Conservation (phyloP, 116 monocot species). For the Zostera marina region DNA sequence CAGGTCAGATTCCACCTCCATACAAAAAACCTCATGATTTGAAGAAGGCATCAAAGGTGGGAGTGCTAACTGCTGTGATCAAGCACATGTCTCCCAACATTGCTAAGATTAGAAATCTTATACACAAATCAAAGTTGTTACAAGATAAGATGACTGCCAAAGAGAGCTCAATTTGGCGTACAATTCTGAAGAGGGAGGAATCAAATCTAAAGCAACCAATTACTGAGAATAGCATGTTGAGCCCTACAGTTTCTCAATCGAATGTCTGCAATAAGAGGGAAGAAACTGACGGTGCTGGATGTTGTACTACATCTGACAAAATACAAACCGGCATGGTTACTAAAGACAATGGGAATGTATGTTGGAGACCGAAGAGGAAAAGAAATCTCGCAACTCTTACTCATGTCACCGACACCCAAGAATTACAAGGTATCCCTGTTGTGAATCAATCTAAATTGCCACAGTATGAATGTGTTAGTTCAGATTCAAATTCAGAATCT, state of each 20-base stretch:
- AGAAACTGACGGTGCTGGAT: slow-evolving; percentile 11
- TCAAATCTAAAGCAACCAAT: slow-evolving; percentile 4
- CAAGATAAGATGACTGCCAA: slow-evolving; percentile 84
- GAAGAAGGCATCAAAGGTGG: slow-evolving; percentile 75
- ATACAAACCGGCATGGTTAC: slow-evolving; percentile 5
- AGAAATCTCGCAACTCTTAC: slow-evolving; percentile 17
- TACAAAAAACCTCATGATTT: slow-evolving; percentile 78
- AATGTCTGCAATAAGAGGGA: slow-evolving; percentile 20
- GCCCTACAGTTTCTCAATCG: slow-evolving; percentile 26
- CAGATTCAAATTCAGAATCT: slow-evolving; percentile 4
- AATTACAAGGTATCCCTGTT: slow-evolving; percentile 10
- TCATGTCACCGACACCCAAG: background rate
- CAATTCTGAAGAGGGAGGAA: slow-evolving; percentile 49
- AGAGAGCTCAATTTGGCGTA: slow-evolving; percentile 68
- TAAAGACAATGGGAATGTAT: slow-evolving; percentile 9
- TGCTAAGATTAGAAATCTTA: slow-evolving; percentile 47
- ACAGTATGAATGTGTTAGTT: slow-evolving; percentile 3
- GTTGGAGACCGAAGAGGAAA: slow-evolving; percentile 20
- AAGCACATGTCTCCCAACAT: slow-evolving; percentile 78
- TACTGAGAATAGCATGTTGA: slow-evolving; percentile 35
- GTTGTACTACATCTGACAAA: background rate
- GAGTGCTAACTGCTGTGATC: slow-evolving; percentile 49
- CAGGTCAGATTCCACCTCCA: slow-evolving; percentile 33
- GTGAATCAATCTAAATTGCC: slow-evolving; percentile 12
- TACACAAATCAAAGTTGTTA: slow-evolving; percentile 63